Percentiles rank a stretch among this genome's conserved stretches.
Conservation (phyloP, 2,329 filamentous ascomycete species). For the Dothistroma septosporum region DNA sequence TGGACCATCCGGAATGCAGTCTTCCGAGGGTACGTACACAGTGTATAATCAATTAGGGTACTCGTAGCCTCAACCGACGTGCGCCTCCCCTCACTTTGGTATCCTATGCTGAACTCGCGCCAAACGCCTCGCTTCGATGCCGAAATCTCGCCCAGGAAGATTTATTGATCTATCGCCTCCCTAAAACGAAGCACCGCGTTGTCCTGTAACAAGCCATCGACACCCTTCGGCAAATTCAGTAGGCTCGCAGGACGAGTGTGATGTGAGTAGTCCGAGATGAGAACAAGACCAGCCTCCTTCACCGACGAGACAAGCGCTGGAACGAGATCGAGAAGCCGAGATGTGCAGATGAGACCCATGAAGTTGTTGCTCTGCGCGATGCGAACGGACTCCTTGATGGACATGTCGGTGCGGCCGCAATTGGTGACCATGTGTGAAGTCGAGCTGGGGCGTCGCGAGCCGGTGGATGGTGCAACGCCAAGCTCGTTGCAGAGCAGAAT, state of each 20-base stretch:
- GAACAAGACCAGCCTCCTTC: constrained; percentile 86
- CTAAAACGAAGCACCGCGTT: constrained; percentile 91
- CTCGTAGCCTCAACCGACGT: not conserved
- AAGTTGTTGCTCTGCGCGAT: constrained; percentile 95
- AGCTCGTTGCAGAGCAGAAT: constrained; percentile 94
- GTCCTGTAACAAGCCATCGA: constrained; percentile 79
- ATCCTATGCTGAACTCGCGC: not conserved
- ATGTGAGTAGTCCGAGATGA: constrained; percentile 74
- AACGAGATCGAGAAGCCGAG: constrained; percentile 82
- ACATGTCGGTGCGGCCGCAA: constrained; percentile 70
- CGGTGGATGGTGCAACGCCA: constrained; percentile 26
- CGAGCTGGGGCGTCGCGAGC: constrained; percentile 1
- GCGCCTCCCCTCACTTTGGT: not conserved
- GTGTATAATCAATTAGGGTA: not conserved
- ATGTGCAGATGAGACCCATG: constrained; percentile 93
- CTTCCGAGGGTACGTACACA: not conserved
- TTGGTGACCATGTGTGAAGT: constrained; percentile 42
- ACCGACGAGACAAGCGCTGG: constrained; percentile 88
- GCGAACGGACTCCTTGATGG: constrained; percentile 90
- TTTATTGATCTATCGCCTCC: constrained; percentile 63
- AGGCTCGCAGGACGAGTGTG: constrained; percentile 41
- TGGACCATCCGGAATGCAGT: not conserved
- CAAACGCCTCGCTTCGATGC: not conserved
- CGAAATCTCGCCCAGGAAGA: not conserved
- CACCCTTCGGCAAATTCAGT: constrained; percentile 66